A percentile compares a stretch with the other conserved stretches of the same genome.
Evolutionary conservation across 2,329 filamentous ascomycete species (phyloP).

Genomic region (Dendrostoma leiphaemia): DNA sequence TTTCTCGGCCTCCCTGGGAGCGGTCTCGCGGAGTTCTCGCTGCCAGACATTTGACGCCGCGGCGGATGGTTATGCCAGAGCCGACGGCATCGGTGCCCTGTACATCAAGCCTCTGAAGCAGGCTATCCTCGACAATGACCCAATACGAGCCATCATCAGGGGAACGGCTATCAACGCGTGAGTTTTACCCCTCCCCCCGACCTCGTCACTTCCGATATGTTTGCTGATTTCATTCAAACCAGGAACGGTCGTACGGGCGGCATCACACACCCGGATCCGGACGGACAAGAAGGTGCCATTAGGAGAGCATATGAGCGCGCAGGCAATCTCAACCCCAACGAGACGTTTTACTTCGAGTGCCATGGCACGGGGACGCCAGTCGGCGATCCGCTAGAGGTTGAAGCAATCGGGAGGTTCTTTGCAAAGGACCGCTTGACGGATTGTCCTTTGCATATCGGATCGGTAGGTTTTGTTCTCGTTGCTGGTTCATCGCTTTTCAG

Average conservation of each 20-base stretch:
- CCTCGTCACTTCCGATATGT: too few species aligned
- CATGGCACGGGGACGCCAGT: constrained; percentile 34
- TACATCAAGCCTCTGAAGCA: constrained; percentile 45
- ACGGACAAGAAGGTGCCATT: not conserved
- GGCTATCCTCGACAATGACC: constrained; percentile 45
- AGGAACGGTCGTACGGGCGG: too few species aligned
- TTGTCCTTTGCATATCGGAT: constrained; percentile 19
- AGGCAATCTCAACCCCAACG: constrained; percentile 14
- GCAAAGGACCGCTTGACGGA: too few species aligned
- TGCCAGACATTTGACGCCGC: constrained; percentile 38
- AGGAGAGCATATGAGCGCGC: not conserved
- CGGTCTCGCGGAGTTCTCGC: constrained; percentile 33
- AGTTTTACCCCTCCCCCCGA: too few species aligned
- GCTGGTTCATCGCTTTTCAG: too few species aligned
- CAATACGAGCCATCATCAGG: constrained; percentile 37
- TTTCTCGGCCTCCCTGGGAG: constrained; percentile 30
- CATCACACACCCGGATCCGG: too few species aligned
- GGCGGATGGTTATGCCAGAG: constrained; percentile 49
- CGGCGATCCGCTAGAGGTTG: constrained; percentile 32
- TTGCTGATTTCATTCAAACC: too few species aligned
- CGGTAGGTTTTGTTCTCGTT: too few species aligned
- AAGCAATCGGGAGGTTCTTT: constrained; percentile 5
- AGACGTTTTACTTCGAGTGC: constrained; percentile 25
- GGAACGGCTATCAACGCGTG: not conserved
- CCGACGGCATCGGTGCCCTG: constrained; percentile 44